Evolutionary conservation across 139 green algal species (phyloP).

Genomic region (Dunaliella primolecta): DNA sequence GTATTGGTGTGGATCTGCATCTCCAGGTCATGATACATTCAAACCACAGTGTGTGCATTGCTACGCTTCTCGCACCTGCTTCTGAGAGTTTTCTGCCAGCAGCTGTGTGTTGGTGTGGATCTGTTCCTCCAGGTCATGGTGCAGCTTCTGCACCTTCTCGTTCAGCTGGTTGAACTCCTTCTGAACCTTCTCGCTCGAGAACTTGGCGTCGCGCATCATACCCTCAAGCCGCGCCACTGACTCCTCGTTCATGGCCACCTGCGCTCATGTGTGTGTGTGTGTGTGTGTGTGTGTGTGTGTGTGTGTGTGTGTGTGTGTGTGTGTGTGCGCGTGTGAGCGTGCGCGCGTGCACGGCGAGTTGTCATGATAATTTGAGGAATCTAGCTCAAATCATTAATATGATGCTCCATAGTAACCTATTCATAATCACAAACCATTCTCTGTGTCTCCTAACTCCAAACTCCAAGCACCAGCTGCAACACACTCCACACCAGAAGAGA

Average conservation of each 20-base stretch:
- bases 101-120: slow-evolving; percentile 85
- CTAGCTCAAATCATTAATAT: too few species aligned
- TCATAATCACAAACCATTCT: too few species aligned
- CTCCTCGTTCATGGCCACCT: slow-evolving; percentile 55
- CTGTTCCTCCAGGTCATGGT: slow-evolving; percentile 86
- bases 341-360: too few species aligned
- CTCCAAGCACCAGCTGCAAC: too few species aligned
- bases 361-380: too few species aligned
- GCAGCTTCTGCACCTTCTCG: slow-evolving; percentile 84
- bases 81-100: slow-evolving; percentile 77
- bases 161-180: slow-evolving; percentile 86
- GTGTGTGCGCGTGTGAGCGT: too few species aligned
- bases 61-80: slow-evolving; percentile 57
- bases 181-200: slow-evolving; percentile 66
- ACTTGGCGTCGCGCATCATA: slow-evolving; percentile 66
- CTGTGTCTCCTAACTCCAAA: too few species aligned
- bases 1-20: slow-evolving; percentile 87
- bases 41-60: too few species aligned
- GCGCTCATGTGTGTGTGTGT: slow-evolving; percentile 9
- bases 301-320: too few species aligned
- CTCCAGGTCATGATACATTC: slow-evolving; percentile 86
- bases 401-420: too few species aligned
- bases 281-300: too few species aligned
- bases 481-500: too few species aligned
- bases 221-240: slow-evolving; percentile 55